Base-by-base conservation (phyloP, 179 eudicot species). In the Sideroxylon spinosum region DNA sequence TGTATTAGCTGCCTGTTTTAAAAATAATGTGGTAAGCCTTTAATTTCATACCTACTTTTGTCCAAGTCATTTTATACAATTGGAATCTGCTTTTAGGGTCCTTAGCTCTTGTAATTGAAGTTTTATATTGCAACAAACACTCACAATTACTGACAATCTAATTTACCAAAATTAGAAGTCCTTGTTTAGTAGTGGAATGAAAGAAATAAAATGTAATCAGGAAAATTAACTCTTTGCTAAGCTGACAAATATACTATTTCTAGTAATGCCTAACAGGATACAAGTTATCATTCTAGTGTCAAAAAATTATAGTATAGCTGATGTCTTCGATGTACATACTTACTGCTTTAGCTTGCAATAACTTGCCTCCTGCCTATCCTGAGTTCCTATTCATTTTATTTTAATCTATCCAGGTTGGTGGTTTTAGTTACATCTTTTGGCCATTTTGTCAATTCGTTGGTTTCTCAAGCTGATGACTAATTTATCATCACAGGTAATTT, bases 391-490 rank as follows among this genome's bases (percentile, higher is more conserved):
- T 77, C 74, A 78, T 72, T 26, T 62, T 53, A 53, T 49, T 76
- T 48, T 63, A 29, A 29, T 59, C 79, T 52, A 65, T 75, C 77
- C 95, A 94, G 98, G 93, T 84, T 94, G 82, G 88, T 91, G 86
- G 79, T 85, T 73, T 89, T 94, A 88, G 74, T 89, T 77, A 76
- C 90, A 32, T 93, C 92, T 86, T 86, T 87, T 92, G 91, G 92
- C 89, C 59, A 80, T 88, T 80, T 80, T 94, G 80, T 81, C 95
- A 55, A 78, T n/a, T n/a, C n/a, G n/a, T n/a, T 87, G 95, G 92
- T 91, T 92, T 80, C 88, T 94, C 72, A 92, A 92, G 88, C 85
- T 94, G 85, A 94, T 94, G 98, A 91, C 92, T 80, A 94, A 95
- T 82, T 90, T 94, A 59, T 94, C 98, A 59, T 89, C 97, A 37